phyloP scores from a whole-genome alignment of 805 yeast genomes.

The Sugiyamaella mastotermitis region DNA sequence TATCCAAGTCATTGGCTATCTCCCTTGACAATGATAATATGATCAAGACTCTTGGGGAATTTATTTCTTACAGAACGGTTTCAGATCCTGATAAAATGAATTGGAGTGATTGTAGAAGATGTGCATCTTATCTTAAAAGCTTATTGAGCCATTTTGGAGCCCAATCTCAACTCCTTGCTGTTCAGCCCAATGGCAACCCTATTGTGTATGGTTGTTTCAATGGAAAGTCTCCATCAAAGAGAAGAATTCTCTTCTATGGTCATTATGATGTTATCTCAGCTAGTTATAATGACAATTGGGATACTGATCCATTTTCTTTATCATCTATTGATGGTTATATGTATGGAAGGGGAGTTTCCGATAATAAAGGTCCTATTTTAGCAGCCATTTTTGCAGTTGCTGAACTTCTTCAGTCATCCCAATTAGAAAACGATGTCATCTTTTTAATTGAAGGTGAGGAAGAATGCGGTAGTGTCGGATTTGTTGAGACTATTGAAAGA shows the following conservation, averaged over 20 bases:
- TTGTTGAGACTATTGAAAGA: conserved; percentile 55
- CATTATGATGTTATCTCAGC: conserved; percentile 95
- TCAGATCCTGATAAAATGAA: conserved; percentile 64
- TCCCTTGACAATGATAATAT: conserved; percentile 49
- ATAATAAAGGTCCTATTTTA: conserved; percentile 88
- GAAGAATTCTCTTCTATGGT: conserved; percentile 76
- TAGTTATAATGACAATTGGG: conserved; percentile 56
- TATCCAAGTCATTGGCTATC: not conserved
- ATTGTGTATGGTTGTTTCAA: conserved; percentile 69
- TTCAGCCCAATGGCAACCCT: conserved; percentile 69
- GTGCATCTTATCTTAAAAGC: conserved; percentile 69
- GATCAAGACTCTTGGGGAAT: conserved; percentile 51
- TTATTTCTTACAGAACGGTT: conserved; percentile 70
- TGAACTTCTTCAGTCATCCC: conserved; percentile 46
- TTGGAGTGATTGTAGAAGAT: conserved; percentile 75
- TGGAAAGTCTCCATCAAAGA: conserved; percentile 28
- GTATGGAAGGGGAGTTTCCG: conserved; percentile 89
- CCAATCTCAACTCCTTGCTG: conserved; percentile 61
- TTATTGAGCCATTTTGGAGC: conserved; percentile 62
- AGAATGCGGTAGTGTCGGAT: conserved; percentile 87
- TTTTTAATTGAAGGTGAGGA: conserved; percentile 94
- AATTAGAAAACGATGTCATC: conserved; percentile 64
- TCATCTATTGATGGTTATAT: conserved; percentile 77
- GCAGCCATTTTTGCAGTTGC: conserved; percentile 87
- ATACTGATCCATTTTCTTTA: conserved; percentile 69